Evolutionary conservation across 352 stramenopile genomes (phyloP), one percentile per base, ranked within the genome.

Genomic region (Phytophthora foliorum): DNA sequence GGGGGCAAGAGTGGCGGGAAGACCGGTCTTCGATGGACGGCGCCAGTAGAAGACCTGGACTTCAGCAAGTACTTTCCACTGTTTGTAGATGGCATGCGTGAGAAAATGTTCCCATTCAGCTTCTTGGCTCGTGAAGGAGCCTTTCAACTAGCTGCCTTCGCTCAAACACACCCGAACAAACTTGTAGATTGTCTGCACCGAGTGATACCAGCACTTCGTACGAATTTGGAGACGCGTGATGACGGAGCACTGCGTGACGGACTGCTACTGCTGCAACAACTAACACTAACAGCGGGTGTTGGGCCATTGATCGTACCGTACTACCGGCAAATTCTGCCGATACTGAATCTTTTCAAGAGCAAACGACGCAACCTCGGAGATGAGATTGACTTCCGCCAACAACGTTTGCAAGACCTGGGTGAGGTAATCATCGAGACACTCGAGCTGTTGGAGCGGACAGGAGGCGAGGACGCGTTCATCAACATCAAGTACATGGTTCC

Each of bases 401-500:
- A 90, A 52, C 82, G 75, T 38, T 69, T 67, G 19, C 80, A 93
- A 53, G 89, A 98, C 61, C 52, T 98, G 11, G 87, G 91, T 25
- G 90, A 95, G 36, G 78, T 96, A 57, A 89, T 98, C 46, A 63
- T 86, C 13, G 84, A 97, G 67, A 98, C 93, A 31, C 80, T 98
- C 19, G 88, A 97, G 67, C 46, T 97, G 10, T 68, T 98, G 11
- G 93, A 98, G 57, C 75, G 56, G 24, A 85, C 86, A 32, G 93
- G 93, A 21, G 93, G 93, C 8, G 75, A 91, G 2, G 89, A 98
- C 53, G 93, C 93, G 9, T 98, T 91, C 67, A 84, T 97, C 29
- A 98, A 98, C 79, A 98, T 98, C 75, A 99, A 99, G 80, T 99
- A 99, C 69, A 96, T 99, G 79, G 88, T 99, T 8, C 97, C 96